Percentiles rank a stretch among this genome's conserved stretches.
phyloP scores from a whole-genome alignment of 306 rosid genomes.

The Nissolia schottii region DNA sequence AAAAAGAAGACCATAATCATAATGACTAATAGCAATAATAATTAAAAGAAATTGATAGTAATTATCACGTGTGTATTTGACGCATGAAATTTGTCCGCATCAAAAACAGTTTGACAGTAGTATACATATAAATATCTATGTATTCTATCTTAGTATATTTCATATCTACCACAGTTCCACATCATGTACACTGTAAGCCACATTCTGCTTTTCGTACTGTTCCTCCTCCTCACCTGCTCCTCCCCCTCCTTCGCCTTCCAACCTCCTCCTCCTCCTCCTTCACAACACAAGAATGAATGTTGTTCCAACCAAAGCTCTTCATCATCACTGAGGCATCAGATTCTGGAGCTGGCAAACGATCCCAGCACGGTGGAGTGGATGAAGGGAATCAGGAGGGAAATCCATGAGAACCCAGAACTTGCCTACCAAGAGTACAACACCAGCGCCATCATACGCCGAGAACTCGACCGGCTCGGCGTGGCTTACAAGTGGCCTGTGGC shows the following conservation, averaged over 20 bases:
- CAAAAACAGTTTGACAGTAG: too few species aligned
- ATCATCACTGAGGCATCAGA: slow-evolving; percentile 24
- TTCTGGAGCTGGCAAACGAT: slow-evolving; percentile 51
- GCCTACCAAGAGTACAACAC: slow-evolving; percentile 72
- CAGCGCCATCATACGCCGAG: slow-evolving; percentile 58
- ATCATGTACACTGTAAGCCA: slow-evolving; percentile 22
- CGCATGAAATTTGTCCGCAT: too few species aligned
- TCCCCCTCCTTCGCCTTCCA: slow-evolving; percentile 38
- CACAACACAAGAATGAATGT: not conserved
- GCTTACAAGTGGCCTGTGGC: slow-evolving; percentile 81
- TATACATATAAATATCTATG: not conserved
- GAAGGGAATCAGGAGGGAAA: slow-evolving; percentile 62
- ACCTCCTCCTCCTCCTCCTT: not conserved
- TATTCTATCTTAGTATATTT: not conserved
- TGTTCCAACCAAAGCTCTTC: not conserved
- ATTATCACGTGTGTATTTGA: too few species aligned
- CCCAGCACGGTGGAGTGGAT: slow-evolving; percentile 58
- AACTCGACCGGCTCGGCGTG: slow-evolving; percentile 61
- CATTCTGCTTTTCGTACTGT: slow-evolving; percentile 12
- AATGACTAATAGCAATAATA: too few species aligned
- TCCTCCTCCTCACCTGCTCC: slow-evolving; percentile 26
- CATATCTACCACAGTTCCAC: slow-evolving; percentile 12
- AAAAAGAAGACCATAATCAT: too few species aligned
- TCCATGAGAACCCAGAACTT: slow-evolving; percentile 83
- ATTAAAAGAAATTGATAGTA: too few species aligned